Percentiles rank a stretch among this genome's conserved stretches.
Conservation (phyloP, 129 eudicot genomes). For the Tanacetum coccineum region DNA sequence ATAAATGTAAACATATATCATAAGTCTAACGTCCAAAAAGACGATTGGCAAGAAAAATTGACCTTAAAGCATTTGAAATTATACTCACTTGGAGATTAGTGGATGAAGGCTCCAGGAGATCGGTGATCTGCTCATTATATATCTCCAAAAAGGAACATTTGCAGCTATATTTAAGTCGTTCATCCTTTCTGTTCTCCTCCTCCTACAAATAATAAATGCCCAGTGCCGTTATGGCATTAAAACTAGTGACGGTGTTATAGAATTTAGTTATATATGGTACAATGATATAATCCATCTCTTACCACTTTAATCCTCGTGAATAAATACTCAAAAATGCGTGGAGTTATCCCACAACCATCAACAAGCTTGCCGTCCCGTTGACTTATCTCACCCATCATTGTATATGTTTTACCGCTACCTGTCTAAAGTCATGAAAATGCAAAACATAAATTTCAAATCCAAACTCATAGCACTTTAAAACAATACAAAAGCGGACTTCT, state of each 20-base stretch:
- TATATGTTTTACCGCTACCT: slow-evolving; percentile 92
- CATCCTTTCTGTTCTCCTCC: slow-evolving; percentile 74
- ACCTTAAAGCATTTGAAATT: slow-evolving; percentile 15
- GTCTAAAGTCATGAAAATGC: slow-evolving; percentile 44
- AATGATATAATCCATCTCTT: slow-evolving; percentile 9
- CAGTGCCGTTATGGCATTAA: slow-evolving; percentile 1
- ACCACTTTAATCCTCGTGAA: slow-evolving; percentile 74
- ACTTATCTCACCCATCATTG: slow-evolving; percentile 90
- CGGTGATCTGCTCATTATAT: slow-evolving; percentile 90
- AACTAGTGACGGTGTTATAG: slow-evolving; percentile 7
- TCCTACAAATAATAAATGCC: slow-evolving; percentile 41
- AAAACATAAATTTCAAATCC: slow-evolving; percentile 11
- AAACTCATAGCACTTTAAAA: slow-evolving; percentile 15
- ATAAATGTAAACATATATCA: slow-evolving; percentile 12
- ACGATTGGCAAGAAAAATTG: not conserved
- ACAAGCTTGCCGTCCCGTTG: slow-evolving; percentile 49
- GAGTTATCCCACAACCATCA: slow-evolving; percentile 82
- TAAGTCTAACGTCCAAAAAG: slow-evolving; percentile 14
- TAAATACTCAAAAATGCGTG: slow-evolving; percentile 74
- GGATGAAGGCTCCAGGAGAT: slow-evolving; percentile 84
- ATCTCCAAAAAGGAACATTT: slow-evolving; percentile 91
- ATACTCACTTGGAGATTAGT: slow-evolving; percentile 66
- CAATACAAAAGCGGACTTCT: not conserved
- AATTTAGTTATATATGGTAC: slow-evolving; percentile 28
- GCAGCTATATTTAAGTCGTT: slow-evolving; percentile 72